A percentile compares a stretch with the other conserved stretches of the same genome.
phyloP scores from a whole-genome alignment of 2,329 filamentous ascomycete genomes.

The Diaporthe vexans region DNA sequence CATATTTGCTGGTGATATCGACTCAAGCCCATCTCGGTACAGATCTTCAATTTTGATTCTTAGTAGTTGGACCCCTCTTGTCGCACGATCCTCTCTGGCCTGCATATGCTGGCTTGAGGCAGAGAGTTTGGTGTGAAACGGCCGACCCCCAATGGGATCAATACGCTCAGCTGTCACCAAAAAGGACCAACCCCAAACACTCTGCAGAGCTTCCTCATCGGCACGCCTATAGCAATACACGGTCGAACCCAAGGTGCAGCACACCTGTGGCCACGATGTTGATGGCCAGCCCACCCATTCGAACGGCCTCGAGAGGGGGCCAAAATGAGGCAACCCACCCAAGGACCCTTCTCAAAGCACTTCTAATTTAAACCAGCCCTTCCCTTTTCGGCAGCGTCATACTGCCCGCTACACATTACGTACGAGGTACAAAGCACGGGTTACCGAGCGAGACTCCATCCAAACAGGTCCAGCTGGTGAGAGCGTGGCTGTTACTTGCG shows the following conservation, averaged over 20 bases:
- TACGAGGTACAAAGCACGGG: not conserved
- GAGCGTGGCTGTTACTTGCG: slow-evolving; percentile 8
- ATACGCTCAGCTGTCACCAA: not conserved
- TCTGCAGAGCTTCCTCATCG: not conserved
- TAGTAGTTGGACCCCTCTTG: slow-evolving; percentile 5
- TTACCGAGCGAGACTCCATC: not conserved
- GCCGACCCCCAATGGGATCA: not conserved
- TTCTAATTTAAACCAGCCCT: slow-evolving; percentile 26
- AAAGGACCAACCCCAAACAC: not conserved
- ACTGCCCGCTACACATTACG: not conserved
- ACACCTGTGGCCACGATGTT: not conserved
- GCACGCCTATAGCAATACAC: not conserved
- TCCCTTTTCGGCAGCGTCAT: slow-evolving; percentile 13
- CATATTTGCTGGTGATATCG: not conserved
- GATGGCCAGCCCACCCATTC: not conserved
- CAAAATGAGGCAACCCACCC: slow-evolving; percentile 34
- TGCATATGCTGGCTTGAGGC: not conserved
- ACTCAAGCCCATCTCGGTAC: slow-evolving; percentile 17
- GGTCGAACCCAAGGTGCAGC: not conserved
- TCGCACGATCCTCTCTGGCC: not conserved
- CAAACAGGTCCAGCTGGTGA: too few relatives aligned
- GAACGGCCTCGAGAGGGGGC: not conserved
- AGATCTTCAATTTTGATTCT: slow-evolving; percentile 17
- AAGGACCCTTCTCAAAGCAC: slow-evolving; percentile 3
- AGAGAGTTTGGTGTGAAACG: slow-evolving; percentile 18